A percentile compares a stretch with the other conserved stretches of the same genome.
phyloP scores from a whole-genome alignment of 805 yeast species.

The Candida cerambycidarum region DNA sequence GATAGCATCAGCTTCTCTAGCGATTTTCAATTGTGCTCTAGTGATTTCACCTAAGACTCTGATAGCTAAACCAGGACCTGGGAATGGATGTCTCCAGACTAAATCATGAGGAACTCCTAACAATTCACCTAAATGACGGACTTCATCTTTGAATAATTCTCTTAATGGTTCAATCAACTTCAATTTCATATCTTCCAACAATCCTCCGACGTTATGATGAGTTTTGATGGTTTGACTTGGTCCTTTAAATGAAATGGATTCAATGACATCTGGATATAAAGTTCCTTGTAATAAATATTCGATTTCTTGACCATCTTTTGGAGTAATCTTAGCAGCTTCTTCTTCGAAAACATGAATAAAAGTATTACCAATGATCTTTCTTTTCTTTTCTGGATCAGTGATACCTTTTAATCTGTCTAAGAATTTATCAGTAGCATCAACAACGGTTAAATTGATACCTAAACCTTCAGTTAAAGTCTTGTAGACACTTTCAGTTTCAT shows the following conservation, averaged over 20 bases:
- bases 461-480: constrained; percentile 88
- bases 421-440: constrained; percentile 92
- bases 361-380: constrained; percentile 97
- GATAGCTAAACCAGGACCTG: constrained; percentile 99
- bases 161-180: constrained; percentile 98
- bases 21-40: constrained; percentile 88
- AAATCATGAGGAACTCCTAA: constrained; percentile 94
- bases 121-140: constrained; percentile 90
- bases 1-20: constrained; percentile 94
- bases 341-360: constrained; percentile 96
- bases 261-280: constrained; percentile 96
- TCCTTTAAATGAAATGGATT: constrained; percentile 98
- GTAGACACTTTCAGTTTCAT: constrained; percentile 88
- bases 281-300: constrained; percentile 97
- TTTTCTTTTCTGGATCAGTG: constrained; percentile 97
- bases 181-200: constrained; percentile 96
- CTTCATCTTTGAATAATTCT: constrained; percentile 98
- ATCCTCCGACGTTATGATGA: constrained; percentile 98
- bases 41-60: constrained; percentile 98
- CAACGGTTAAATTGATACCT: constrained; percentile 91
- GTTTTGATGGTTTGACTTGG: constrained; percentile 99
- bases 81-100: constrained; percentile 99
- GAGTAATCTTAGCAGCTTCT: constrained; percentile 89
- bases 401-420: constrained; percentile 84
- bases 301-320: constrained; percentile 84